phyloP scores from a whole-genome alignment of 345 rosid genomes.

The Citrus inodora region DNA sequence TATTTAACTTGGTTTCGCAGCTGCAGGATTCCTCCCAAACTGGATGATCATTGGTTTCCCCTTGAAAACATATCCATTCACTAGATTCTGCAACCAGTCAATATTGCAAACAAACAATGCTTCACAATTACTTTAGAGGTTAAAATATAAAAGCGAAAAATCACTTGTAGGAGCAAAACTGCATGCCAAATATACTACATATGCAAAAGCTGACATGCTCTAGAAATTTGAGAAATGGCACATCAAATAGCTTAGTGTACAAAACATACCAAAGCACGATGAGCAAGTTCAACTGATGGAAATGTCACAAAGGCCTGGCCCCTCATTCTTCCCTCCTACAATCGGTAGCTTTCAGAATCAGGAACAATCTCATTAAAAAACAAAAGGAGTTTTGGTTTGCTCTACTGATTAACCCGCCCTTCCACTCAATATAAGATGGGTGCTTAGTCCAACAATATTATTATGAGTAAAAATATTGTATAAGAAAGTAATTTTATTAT shows the following conservation, averaged over 20 bases:
- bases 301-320: constrained; percentile 97
- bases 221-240: neutral
- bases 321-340: constrained; percentile 97
- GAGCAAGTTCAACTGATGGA: constrained; percentile 86
- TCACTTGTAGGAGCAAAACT: neutral
- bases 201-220: neutral
- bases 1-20: constrained; percentile 43
- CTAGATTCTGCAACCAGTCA: constrained; percentile 64
- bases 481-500: neutral
- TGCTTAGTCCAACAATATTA: neutral
- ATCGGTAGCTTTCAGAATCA: constrained; percentile 1
- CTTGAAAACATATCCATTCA: constrained; percentile 73
- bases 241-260: constrained; percentile 9
- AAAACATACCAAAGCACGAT: constrained; percentile 67
- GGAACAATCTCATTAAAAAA: neutral
- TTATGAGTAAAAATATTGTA: neutral
- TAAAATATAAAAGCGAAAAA: neutral
- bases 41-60: constrained; percentile 93
- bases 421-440: neutral
- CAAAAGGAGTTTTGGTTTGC: no score
- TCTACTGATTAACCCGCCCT: neutral
- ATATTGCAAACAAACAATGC: neutral
- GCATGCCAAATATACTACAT: neutral
- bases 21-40: constrained; percentile 69
- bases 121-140: neutral